phyloP scores from a whole-genome alignment of 2,329 filamentous ascomycete genomes.

The Paecilomyces sp. region DNA sequence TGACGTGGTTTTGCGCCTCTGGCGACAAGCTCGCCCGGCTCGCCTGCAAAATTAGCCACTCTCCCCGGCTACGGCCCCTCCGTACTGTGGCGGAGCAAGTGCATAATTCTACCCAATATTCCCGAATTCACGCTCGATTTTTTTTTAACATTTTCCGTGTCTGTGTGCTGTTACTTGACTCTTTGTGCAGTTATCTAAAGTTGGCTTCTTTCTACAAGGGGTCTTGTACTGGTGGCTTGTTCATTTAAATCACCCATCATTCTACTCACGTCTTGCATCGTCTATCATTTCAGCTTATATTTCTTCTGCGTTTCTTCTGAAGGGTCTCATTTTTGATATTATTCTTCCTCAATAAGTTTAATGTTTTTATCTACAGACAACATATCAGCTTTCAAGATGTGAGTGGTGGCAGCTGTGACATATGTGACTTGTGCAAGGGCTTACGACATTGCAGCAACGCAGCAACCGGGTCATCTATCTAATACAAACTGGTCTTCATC shows the following conservation, averaged over 20 bases:
- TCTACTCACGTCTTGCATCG: neutral
- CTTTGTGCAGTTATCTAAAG: neutral
- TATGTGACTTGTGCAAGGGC: neutral
- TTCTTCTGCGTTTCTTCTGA: neutral
- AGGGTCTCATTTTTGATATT: neutral
- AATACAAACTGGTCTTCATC: neutral
- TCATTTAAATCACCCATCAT: neutral
- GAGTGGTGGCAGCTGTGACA: neutral
- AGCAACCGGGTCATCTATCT: neutral
- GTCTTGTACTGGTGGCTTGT: neutral
- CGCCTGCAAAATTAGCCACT: constrained; percentile 15
- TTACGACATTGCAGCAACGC: neutral
- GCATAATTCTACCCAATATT: constrained; percentile 12
- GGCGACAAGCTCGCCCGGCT: constrained; percentile 5
- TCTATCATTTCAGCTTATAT: neutral
- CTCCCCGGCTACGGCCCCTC: constrained; percentile 9
- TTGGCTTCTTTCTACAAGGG: neutral
- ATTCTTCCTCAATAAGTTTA: neutral
- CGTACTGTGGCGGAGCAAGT: constrained; percentile 32
- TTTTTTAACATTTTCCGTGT: neutral
- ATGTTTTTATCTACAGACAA: neutral
- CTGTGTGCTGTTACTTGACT: neutral
- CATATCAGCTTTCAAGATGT: neutral
- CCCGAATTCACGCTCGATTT: neutral
- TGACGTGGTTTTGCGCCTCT: constrained; percentile 6